These are phyloP conservation scores for Pisolithus marmoratus DNA, from an alignment of 768 basidiomycete species.

Conservation along the genomic window DNA sequence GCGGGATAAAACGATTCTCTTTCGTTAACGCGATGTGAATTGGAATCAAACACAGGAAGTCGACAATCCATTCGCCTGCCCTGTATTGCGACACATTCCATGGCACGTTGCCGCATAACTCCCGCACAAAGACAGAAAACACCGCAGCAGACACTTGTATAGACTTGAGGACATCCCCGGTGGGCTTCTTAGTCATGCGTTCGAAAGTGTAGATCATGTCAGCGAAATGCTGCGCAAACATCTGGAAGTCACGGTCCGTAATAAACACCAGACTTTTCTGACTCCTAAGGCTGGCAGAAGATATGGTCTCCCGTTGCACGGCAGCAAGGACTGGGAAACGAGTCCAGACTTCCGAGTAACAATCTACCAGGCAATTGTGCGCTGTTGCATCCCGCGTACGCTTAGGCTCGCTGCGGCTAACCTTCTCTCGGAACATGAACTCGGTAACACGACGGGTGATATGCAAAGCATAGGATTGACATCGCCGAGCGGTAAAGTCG, in stretches of 20 bases:
- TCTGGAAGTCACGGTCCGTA: constrained; percentile 25
- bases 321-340: constrained; percentile 50
- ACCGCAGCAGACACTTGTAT: constrained; percentile 25
- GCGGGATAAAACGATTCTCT: constrained; percentile 50
- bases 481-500: constrained; percentile 21
- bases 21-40: constrained; percentile 50
- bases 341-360: constrained; percentile 47
- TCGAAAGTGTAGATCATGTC: constrained; percentile 40
- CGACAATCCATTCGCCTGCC: constrained; percentile 51
- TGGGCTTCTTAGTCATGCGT: constrained; percentile 41
- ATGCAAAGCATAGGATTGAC: constrained; percentile 38
- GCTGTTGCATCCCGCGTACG: constrained; percentile 14
- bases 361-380: constrained; percentile 45
- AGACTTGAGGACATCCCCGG: constrained; percentile 33
- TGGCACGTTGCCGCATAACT: not conserved
- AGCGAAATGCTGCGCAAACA: constrained; percentile 34
- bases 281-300: constrained; percentile 21
- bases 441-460: constrained; percentile 50
- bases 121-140: constrained; percentile 15
- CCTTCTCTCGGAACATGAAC: constrained; percentile 44
- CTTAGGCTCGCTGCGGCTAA: constrained; percentile 10
- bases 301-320: constrained; percentile 35
- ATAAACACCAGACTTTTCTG: constrained; percentile 35
- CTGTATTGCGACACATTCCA: constrained; percentile 31
- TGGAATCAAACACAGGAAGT: constrained; percentile 50